Base-by-base conservation (phyloP, 176 grass and related monocot species). In the Bonia amplexicaulis region DNA sequence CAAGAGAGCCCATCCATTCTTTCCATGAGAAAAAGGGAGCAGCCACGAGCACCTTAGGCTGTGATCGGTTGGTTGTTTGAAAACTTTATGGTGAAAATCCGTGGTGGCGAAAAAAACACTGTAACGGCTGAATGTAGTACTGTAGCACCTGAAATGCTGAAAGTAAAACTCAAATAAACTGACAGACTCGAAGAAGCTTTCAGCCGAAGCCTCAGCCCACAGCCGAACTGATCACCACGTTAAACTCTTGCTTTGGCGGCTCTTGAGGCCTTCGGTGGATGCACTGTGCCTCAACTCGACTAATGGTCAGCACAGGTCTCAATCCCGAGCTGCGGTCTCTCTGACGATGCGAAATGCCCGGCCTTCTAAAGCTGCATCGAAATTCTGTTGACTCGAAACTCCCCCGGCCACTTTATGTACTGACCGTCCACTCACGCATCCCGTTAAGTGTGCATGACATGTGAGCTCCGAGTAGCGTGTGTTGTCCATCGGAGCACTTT, bases 271-370 rank as follows among this genome's bases (percentile, higher is more conserved):
- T 37, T 79, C 45, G 59, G 42, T 42, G 66, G 66, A 42, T 26
- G 78, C 62, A 39, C 62, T 39, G 29, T 52, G 78, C 22, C 26
- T 22, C 17, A 31, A 5, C 23, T 0, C 23, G 44, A 73, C 55
- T 67, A 72, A 76, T 66, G 72, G 41, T 82, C 72, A 77, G 60
- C 82, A 35, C 71, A 49, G 45, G 71, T 57, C 80, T 73, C 78
- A 31, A 76, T 29, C 77, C 67, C 77, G 54, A 89, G 85, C 77
- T 55, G 77, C 17, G 87, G 78, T 71, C 80, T 72, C 70, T 48
- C 44, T 9, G 62, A 13, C 27, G 31, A 49, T 67, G 69, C 47
- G 39, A 76, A 76, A 6, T 48, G 76, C 13, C 44, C 57, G 70
- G 70, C 51, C 79, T 78, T 72, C 72, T 20, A 86, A 82, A 86